Conservation (phyloP, 495 filamentous ascomycete species). For the Collariella sp. region DNA sequence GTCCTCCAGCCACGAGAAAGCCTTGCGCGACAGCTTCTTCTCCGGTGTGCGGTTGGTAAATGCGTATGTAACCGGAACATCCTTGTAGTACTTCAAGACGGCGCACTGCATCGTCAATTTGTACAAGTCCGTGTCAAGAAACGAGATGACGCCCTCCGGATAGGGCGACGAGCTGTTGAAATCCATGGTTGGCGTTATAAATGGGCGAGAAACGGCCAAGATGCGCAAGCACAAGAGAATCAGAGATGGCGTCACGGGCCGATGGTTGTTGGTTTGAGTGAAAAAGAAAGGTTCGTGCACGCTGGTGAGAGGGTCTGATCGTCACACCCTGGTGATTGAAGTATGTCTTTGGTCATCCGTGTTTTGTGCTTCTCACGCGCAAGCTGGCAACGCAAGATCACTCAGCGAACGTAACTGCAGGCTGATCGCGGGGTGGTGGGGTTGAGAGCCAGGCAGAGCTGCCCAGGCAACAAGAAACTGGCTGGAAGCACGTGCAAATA, state of each 20-base stretch:
- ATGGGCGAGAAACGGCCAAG: too few relatives aligned
- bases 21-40: slow-evolving; percentile 76
- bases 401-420: too few relatives aligned
- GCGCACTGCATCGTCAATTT: slow-evolving; percentile 99
- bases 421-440: slow-evolving; percentile 1
- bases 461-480: not conserved
- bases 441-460: not conserved
- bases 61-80: slow-evolving; percentile 77
- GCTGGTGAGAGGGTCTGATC: too few relatives aligned
- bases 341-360: too few relatives aligned
- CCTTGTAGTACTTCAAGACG: slow-evolving; percentile 78
- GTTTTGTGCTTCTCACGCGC: too few relatives aligned
- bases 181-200: slow-evolving; percentile 30
- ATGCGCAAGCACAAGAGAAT: too few relatives aligned
- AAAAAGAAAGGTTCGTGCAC: too few relatives aligned
- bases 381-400: too few relatives aligned
- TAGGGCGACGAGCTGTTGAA: slow-evolving; percentile 50
- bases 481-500: too few relatives aligned
- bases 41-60: slow-evolving; percentile 94
- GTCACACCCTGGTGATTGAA: too few relatives aligned
- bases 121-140: slow-evolving; percentile 96
- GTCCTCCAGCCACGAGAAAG: slow-evolving; percentile 74
- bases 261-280: too few relatives aligned
- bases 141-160: slow-evolving; percentile 70
- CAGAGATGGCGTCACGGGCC: too few relatives aligned